Evolutionary conservation across 1,139 yeast genomes (phyloP), one percentile per base, ranked within the genome.

Genomic region (Nakaseomyces delphensis): DNA sequence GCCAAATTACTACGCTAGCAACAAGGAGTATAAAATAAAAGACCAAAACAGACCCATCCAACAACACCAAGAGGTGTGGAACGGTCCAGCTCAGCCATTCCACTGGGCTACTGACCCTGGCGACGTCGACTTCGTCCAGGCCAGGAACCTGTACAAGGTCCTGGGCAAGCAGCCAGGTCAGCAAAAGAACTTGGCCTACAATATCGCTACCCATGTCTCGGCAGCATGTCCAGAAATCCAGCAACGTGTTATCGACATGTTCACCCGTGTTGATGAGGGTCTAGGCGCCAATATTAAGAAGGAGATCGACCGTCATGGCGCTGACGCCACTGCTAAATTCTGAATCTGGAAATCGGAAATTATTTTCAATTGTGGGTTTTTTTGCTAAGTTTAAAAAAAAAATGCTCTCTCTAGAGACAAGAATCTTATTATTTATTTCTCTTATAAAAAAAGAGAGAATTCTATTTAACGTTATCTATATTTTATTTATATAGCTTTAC

Each of bases 31-130:
- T 45, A 66, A 74, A 18, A 54, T 52, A 43, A 32, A 49, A 23
- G 55, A 51, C 36, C 44, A 48, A 23, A 57, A 57, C 38, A 58
- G 53, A 48, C 67, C 81, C 42, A 62, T 63, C 40, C 76, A 72
- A 63, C 73, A 74, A 59, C 76, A 76, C 50, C 96, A 86, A 65
- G 96, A 89, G 68, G 73, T 76, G 49, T 87, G 95, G 89, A 68
- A 72, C 46, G 96, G 96, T 48, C 79, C 93, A 50, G 96, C 95
- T 44, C 70, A 79, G 51, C 85, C 86, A 55, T 83, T 77, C 79
- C 93, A 85, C 70, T 87, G 96, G 96, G 73, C 76, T 49, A 76
- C 76, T 45, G 41, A 52, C 10, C 74, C 74, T 37, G 82, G 79
- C 45, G 81, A 73, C 45, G 71, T 69, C 44, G 95, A 86, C 63